Evolutionary conservation across 1,284 basidiomycete species (phyloP).

Genomic region (Sporisorium sorghi): DNA sequence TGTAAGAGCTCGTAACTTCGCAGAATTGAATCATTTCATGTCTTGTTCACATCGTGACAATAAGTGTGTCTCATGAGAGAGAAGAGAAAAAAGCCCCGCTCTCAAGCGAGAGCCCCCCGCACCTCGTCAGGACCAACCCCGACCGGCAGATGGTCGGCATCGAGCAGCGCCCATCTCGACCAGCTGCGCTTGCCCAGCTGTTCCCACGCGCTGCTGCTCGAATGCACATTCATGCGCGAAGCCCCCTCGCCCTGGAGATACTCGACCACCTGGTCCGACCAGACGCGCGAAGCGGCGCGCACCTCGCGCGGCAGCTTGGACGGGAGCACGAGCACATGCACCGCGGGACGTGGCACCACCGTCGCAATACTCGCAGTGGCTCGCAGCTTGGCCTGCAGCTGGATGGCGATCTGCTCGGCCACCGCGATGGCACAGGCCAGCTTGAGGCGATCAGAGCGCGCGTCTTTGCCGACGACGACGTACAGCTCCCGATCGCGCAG

Average conservation of each 20-base stretch:
- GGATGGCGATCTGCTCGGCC: slow-evolving; percentile 40
- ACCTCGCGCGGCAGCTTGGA: slow-evolving; percentile 54
- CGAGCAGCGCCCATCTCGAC: slow-evolving; percentile 32
- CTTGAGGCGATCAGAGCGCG: slow-evolving; percentile 36
- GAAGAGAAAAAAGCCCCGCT: background rate
- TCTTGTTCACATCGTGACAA: background rate
- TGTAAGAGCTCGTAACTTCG: background rate
- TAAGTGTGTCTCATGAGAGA: background rate
- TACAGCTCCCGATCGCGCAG: slow-evolving; percentile 51
- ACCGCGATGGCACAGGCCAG: slow-evolving; percentile 42
- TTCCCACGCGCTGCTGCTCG: slow-evolving; percentile 26
- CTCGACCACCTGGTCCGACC: slow-evolving; percentile 42
- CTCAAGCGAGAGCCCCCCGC: slow-evolving; percentile 18
- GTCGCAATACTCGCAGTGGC: slow-evolving; percentile 6
- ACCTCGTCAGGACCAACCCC: slow-evolving; percentile 44
- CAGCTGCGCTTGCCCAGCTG: slow-evolving; percentile 32
- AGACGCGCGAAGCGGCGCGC: slow-evolving; percentile 42
- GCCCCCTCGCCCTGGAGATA: slow-evolving; percentile 22
- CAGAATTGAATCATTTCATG: background rate
- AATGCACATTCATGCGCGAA: slow-evolving; percentile 43
- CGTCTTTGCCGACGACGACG: slow-evolving; percentile 56
- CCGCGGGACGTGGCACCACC: slow-evolving; percentile 39
- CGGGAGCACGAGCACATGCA: slow-evolving; percentile 61
- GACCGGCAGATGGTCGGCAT: slow-evolving; percentile 42
- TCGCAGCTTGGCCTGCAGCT: slow-evolving; percentile 23